phyloP scores from a whole-genome alignment of 108 stramenopile genomes.

The Fragilariopsis cylindrus region DNA sequence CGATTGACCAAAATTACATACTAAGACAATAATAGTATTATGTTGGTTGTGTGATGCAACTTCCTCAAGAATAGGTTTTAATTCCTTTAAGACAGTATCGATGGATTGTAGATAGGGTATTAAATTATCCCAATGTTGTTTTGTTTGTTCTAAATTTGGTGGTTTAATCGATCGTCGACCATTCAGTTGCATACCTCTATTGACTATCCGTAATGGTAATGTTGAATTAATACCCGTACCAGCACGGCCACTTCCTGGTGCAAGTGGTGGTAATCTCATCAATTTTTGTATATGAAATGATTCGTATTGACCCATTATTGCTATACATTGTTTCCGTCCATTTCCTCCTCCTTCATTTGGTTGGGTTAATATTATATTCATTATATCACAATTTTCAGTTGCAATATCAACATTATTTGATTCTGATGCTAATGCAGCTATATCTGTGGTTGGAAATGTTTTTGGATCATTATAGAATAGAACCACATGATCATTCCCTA shows the following conservation, averaged over 20 bases:
- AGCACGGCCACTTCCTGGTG: not conserved
- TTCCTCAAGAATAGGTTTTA: slow-evolving; percentile 54
- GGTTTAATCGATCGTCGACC: slow-evolving; percentile 34
- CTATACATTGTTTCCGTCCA: slow-evolving; percentile 53
- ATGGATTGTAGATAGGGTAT: slow-evolving; percentile 51
- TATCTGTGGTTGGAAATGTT: slow-evolving; percentile 24
- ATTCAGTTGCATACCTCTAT: slow-evolving; percentile 56
- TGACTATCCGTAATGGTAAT: slow-evolving; percentile 47
- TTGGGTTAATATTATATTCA: slow-evolving; percentile 66
- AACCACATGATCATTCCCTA: slow-evolving; percentile 22
- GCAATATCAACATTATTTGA: slow-evolving; percentile 42
- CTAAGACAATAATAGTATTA: slow-evolving; percentile 77
- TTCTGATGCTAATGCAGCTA: slow-evolving; percentile 12
- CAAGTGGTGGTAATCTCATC: slow-evolving; percentile 41
- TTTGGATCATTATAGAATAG: slow-evolving; percentile 21
- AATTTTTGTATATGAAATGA: slow-evolving; percentile 77
- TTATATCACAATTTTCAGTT: slow-evolving; percentile 60
- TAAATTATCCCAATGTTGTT: slow-evolving; percentile 51
- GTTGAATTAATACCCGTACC: slow-evolving; percentile 13
- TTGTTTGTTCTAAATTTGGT: slow-evolving; percentile 37
- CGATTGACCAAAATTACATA: slow-evolving; percentile 74
- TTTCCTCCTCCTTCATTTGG: slow-evolving; percentile 23
- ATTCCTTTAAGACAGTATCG: slow-evolving; percentile 40
- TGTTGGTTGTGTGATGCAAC: slow-evolving; percentile 46
- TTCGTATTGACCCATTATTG: slow-evolving; percentile 79